phyloP scores from a whole-genome alignment of 805 yeast species.

The Alloascoidea africana region DNA sequence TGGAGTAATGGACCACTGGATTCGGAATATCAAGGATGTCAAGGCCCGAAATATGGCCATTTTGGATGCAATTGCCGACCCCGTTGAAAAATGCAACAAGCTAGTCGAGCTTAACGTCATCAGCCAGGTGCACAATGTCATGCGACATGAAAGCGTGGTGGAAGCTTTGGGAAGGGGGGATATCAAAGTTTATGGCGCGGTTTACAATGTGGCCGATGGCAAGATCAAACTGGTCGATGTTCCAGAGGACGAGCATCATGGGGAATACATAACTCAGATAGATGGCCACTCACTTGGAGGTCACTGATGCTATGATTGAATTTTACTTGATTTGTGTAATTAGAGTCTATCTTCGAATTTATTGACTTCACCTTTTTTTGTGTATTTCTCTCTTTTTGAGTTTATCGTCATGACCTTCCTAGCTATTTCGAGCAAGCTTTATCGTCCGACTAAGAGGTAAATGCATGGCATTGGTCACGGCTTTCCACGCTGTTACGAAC shows the following conservation, averaged over 20 bases:
- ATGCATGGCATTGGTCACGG: no score
- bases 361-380: no score
- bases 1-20: slow-evolving; percentile 59
- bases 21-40: slow-evolving; percentile 48
- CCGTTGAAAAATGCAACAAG: slow-evolving; percentile 37
- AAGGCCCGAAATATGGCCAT: slow-evolving; percentile 41
- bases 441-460: no score
- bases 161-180: slow-evolving; percentile 46
- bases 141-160: slow-evolving; percentile 47
- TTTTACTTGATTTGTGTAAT: background rate
- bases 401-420: no score
- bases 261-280: slow-evolving; percentile 6
- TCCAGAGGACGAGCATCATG: slow-evolving; percentile 15
- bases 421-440: no score
- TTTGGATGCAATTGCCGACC: slow-evolving; percentile 33
- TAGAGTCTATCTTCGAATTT: no score
- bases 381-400: no score
- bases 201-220: slow-evolving; percentile 76
- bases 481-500: no score
- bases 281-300: slow-evolving; percentile 1
- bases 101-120: slow-evolving; percentile 67
- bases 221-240: slow-evolving; percentile 29
- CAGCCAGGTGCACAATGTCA: slow-evolving; percentile 52
- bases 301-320: background rate
- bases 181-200: slow-evolving; percentile 67